Evolutionary conservation across 2,329 filamentous ascomycete species (phyloP), one percentile per base, ranked within the genome.

Genomic region (Exophiala calicioides): DNA sequence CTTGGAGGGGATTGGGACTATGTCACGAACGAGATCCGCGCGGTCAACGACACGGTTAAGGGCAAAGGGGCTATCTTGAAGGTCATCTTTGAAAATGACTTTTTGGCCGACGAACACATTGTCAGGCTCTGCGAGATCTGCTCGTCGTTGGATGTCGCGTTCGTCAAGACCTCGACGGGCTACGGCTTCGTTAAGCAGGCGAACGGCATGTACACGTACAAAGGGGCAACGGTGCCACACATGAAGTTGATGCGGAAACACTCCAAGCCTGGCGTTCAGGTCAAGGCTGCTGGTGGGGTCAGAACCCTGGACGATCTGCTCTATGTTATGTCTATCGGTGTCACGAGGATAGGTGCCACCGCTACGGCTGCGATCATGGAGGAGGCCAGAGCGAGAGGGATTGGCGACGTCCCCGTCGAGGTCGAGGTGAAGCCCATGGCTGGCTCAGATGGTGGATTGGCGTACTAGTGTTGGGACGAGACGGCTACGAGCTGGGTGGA

Each of bases 51-150:
- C 0, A 69, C 67, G 0, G 77, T 81, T 3, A 57, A 60, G 1
- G 57, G 60, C n/a, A 46, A 65, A 5, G 72, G 71, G 0, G 49
- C 52, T 0, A 65, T 71, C 1, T 66, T 82, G 5, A 83, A 83
- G 58, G 78, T 82, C 39, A 83, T 82, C 37, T 82, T 83, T 44
- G 79, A 83, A 56, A 82, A 80, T 54, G 78, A 81, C 57, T 82
- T 74, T 51, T 69, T 82, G 0, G 20, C 66, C 1, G 65, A 76
- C 0, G 58, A 71, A 8, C 71, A 81, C 27, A 79, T 82, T 39
- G 55, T 70, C 6, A 66, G 62, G 4, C 65, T 83, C 0, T 82
- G 79, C 57, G 57, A 73, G 59, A 79, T 82, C 21, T 82, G 80
- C 58, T 73, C 73, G 0, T 59, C 67, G 0, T 26, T 78, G 0